Percentiles rank a stretch among this genome's conserved stretches.
Evolutionary conservation across 2,329 filamentous ascomycete genomes (phyloP).

Genomic region (Phaeosphaeria sp.): DNA sequence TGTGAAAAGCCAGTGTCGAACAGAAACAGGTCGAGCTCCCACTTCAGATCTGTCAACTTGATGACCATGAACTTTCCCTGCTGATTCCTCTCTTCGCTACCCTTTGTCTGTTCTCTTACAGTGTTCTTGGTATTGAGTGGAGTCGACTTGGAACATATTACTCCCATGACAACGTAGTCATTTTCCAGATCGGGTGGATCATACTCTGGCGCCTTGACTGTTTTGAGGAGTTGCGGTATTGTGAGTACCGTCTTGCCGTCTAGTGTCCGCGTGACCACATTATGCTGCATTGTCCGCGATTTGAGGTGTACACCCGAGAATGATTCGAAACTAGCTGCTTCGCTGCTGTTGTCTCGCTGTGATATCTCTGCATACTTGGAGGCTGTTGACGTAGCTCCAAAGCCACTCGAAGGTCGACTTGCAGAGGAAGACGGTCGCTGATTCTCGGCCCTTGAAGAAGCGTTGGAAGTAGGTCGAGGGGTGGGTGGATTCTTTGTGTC

Average conservation of each 20-base stretch:
- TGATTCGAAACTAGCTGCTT: conserved; percentile 67
- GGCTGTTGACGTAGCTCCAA: conserved; percentile 23
- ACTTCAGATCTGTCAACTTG: conserved; percentile 84
- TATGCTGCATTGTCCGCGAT: conserved; percentile 82
- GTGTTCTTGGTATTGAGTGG: conserved; percentile 68
- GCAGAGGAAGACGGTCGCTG: conserved; percentile 27
- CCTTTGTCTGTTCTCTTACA: conserved; percentile 50
- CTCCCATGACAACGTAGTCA: conserved; percentile 87
- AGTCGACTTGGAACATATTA: conserved; percentile 87
- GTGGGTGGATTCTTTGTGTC: conserved; percentile 22
- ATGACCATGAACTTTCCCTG: conserved; percentile 92
- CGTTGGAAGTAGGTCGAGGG: conserved; percentile 30
- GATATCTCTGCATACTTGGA: conserved; percentile 42
- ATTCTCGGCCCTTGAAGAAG: conserved; percentile 26
- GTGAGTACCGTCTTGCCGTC: conserved; percentile 77
- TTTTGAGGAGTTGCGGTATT: conserved; percentile 80
- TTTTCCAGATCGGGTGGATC: conserved; percentile 81
- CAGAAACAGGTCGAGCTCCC: conserved; percentile 89
- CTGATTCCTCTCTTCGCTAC: conserved; percentile 57
- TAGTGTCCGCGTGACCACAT: conserved; percentile 78
- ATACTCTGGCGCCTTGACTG: conserved; percentile 83
- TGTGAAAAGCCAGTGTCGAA: conserved; percentile 90
- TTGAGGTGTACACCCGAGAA: conserved; percentile 87
- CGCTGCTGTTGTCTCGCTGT: conserved; percentile 58
- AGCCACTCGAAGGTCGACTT: conserved; percentile 30